phyloP scores from a whole-genome alignment of 1,139 yeast species.

The Suhomyces wounanorum region DNA sequence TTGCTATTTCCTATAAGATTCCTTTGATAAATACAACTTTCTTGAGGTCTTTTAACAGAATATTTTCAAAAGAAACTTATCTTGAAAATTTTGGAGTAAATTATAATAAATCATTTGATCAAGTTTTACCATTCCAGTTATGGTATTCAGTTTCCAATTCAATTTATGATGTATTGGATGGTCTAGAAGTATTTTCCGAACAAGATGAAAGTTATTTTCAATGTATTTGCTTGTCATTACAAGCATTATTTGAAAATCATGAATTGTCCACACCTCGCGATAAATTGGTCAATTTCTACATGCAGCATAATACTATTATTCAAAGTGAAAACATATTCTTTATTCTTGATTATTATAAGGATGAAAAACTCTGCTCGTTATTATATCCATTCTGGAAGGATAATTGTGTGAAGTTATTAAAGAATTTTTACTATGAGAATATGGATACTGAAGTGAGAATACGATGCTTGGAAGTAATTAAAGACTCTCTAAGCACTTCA shows the following conservation, averaged over 20 bases:
- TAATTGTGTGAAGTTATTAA: constrained; percentile 47
- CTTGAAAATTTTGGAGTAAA: constrained; percentile 19
- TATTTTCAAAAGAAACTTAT: constrained; percentile 32
- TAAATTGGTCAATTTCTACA: constrained; percentile 44
- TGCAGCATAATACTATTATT: constrained; percentile 38
- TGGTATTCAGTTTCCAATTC: constrained; percentile 52
- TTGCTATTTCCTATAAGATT: constrained; percentile 29
- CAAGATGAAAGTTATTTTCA: constrained; percentile 38
- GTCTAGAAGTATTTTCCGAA: constrained; percentile 26
- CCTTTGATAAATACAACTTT: constrained; percentile 35
- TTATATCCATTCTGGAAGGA: constrained; percentile 55
- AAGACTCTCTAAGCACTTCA: constrained; percentile 44
- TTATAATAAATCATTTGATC: constrained; percentile 20
- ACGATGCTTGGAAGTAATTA: constrained; percentile 44
- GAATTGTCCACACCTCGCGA: constrained; percentile 50
- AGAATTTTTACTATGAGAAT: constrained; percentile 41
- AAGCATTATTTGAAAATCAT: constrained; percentile 34
- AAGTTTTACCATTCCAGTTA: constrained; percentile 43
- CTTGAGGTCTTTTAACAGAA: constrained; percentile 36
- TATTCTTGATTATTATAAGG: constrained; percentile 49
- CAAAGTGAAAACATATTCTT: constrained; percentile 39
- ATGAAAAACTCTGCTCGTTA: constrained; percentile 56
- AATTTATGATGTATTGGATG: constrained; percentile 36
- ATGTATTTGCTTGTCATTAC: constrained; percentile 41
- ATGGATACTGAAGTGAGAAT: constrained; percentile 35